phyloP scores from a whole-genome alignment of 129 eudicot genomes.

The Smallanthus sonchifolius region DNA sequence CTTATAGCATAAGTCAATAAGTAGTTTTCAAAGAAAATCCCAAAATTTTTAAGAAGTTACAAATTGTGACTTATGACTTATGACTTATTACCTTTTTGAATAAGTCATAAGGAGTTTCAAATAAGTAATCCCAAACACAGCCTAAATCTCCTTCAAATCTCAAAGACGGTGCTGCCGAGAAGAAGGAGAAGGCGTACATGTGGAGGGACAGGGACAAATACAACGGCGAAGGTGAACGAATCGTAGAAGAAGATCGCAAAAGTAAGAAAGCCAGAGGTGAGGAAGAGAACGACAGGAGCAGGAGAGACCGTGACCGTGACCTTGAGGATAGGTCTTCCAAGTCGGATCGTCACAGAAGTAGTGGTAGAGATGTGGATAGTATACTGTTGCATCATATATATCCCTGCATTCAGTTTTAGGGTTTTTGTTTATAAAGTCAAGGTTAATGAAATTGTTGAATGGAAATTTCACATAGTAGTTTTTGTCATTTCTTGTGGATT shows the following conservation, averaged over 20 bases:
- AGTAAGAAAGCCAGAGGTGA: slow-evolving; percentile 41
- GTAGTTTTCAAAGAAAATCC: no score
- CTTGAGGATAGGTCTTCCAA: slow-evolving; percentile 40
- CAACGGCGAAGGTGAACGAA: slow-evolving; percentile 32
- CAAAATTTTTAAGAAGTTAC: no score
- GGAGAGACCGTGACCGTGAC: slow-evolving; percentile 25
- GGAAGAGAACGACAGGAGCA: slow-evolving; percentile 41
- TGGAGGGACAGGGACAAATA: slow-evolving; percentile 38
- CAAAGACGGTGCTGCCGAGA: slow-evolving; percentile 44
- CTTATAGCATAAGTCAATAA: no score
- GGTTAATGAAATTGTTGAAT: neutral
- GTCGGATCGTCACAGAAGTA: slow-evolving; percentile 32
- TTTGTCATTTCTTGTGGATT: no score
- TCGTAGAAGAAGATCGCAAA: slow-evolving; percentile 33
- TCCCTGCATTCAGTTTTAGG: slow-evolving; percentile 7
- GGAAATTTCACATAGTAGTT: neutral
- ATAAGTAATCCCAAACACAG: no score
- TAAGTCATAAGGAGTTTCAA: no score
- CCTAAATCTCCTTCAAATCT: slow-evolving; percentile 32
- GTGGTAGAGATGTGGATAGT: slow-evolving; percentile 22
- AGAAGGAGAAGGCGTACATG: slow-evolving; percentile 47
- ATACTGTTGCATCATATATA: neutral
- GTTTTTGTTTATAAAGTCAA: neutral
- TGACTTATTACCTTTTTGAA: no score
- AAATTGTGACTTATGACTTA: no score